Percentiles rank a stretch among this genome's conserved stretches.
Evolutionary conservation across 768 basidiomycete genomes (phyloP).

Genomic region (Amanita molliuscula): DNA sequence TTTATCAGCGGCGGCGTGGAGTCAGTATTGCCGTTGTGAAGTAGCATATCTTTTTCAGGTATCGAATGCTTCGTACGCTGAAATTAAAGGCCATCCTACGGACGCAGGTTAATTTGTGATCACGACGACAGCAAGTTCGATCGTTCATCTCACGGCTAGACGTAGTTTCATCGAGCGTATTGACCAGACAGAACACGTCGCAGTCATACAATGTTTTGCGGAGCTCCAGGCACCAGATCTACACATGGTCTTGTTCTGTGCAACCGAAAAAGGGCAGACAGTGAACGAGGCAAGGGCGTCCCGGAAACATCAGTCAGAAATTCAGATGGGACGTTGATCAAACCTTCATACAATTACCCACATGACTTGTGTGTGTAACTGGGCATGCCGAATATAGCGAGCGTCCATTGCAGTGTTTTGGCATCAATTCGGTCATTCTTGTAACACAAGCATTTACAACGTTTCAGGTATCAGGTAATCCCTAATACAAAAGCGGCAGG

Average conservation of each 20-base stretch:
- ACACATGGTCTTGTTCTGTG: not conserved
- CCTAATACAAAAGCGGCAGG: not conserved
- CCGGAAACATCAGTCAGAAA: not conserved
- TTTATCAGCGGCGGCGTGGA: not conserved
- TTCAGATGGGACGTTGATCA: not conserved
- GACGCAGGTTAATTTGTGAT: not conserved
- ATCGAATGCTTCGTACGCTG: not conserved
- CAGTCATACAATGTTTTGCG: not conserved
- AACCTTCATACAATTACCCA: not conserved
- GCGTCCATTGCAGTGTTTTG: not conserved
- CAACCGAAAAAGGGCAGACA: not conserved
- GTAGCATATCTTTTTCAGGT: not conserved
- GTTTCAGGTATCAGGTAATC: not conserved
- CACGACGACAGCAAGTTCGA: not conserved
- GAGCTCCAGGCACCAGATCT: not conserved
- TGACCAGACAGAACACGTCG: not conserved
- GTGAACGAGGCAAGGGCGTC: not conserved
- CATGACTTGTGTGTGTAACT: not conserved
- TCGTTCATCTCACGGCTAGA: not conserved
- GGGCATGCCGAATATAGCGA: not conserved
- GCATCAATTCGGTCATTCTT: not conserved
- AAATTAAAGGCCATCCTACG: not conserved
- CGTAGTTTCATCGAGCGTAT: not conserved
- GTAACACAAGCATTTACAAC: not conserved
- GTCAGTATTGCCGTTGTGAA: not conserved